Evolutionary conservation across 257 asterid species (phyloP), one percentile per base, ranked within the genome.

Genomic region (Thymus quinquecostatus): DNA sequence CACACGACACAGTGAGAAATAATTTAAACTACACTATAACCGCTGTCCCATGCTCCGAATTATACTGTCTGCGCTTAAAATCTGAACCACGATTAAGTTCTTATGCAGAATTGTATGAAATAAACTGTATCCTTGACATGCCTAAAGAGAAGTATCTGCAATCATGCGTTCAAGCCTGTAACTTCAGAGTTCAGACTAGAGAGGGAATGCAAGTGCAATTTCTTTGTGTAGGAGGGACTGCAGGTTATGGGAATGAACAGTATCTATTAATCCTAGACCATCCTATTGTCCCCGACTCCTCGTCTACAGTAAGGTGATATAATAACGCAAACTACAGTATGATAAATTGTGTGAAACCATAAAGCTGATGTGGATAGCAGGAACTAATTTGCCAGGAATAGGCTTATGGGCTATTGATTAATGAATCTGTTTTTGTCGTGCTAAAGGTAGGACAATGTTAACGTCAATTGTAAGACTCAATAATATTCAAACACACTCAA

Each of bases 11-110:
- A 38, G 4, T 38, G 41, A 38, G 41, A 38, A 38, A 38, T 5
- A 38, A 38, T 38, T 4, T 38, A 38, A 21, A 27, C 34, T 40
- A 36, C 29, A 53, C 48, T 62, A 10, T 10, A 61, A 67, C 13
- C 13, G 6, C 6, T 59, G 66, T 50, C 43, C 61, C 60, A 68
- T 30, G 30, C 43, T 60, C 66, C 27, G 30, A 71, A 27, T 30
- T 12, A 40, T 40, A 65, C 41, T 1, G 41, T 7, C 6, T 4
- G 41, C 41, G 6, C 41, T 7, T 7, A 38, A 21, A 38, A 60
- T 40, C 59, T 67, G 40, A 49, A 10, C 61, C 60, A 64, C 21
- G 57, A 69, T 59, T 70, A 36, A 36, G 29, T 60, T 38, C 32
- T 30, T 53, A 36, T 58, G 64, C 4, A 58, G 33, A 58, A 12